Conservation (phyloP, 1,284 basidiomycete species). For the Fomitopsis betulina region DNA sequence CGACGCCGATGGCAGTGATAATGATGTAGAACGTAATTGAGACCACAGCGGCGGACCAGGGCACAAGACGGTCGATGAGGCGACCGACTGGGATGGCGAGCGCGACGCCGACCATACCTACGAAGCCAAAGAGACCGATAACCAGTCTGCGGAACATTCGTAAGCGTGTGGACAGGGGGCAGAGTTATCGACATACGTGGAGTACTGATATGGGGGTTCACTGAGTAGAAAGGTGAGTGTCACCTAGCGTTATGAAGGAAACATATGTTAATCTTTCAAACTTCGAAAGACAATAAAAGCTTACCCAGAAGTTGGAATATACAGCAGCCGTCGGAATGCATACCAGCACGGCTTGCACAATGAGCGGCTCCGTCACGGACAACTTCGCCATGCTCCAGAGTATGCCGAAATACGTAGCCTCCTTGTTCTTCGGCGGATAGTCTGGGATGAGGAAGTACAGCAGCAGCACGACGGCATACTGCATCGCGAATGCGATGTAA, state of each 20-base stretch:
- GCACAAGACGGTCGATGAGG: constrained; percentile 44
- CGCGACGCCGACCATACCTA: constrained; percentile 44
- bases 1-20: constrained; percentile 38
- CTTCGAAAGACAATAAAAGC: not conserved
- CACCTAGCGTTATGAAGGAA: constrained; percentile 29
- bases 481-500: constrained; percentile 40
- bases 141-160: constrained; percentile 28
- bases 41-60: constrained; percentile 44
- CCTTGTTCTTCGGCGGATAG: constrained; percentile 41
- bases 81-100: constrained; percentile 46
- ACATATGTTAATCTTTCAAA: not conserved
- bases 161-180: not conserved
- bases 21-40: constrained; percentile 30
- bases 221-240: constrained; percentile 50
- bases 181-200: constrained; percentile 25
- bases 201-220: constrained; percentile 43
- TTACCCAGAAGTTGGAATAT: constrained; percentile 41
- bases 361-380: constrained; percentile 44
- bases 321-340: constrained; percentile 36
- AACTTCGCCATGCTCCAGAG: constrained; percentile 43
- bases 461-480: constrained; percentile 30
- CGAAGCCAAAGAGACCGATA: constrained; percentile 52
- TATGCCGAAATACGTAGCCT: constrained; percentile 40
- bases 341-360: constrained; percentile 44
- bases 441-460: constrained; percentile 45